Conservation (phyloP, 2,329 filamentous ascomycete genomes). For the Bipolaris bicolor region DNA sequence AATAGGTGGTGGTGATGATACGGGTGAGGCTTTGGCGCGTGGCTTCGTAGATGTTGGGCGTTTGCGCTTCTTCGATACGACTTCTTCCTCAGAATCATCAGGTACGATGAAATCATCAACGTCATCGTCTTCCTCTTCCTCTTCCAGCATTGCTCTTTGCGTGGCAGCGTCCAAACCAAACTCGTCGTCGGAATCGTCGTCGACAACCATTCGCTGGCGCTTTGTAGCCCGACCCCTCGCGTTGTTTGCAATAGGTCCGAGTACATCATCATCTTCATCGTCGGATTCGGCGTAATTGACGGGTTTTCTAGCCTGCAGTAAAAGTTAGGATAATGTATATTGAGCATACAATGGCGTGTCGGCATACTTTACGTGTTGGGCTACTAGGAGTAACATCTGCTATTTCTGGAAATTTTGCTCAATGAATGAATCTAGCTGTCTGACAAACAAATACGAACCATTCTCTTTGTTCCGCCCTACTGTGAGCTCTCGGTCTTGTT, state of each 20-base stretch:
- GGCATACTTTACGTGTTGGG: conserved; percentile 76
- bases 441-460: conserved; percentile 54
- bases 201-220: conserved; percentile 66
- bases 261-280: conserved; percentile 70
- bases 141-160: conserved; percentile 61
- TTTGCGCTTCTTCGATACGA: conserved; percentile 70
- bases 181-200: conserved; percentile 69
- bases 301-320: conserved; percentile 62
- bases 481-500: conserved; percentile 61
- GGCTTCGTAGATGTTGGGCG: conserved; percentile 69
- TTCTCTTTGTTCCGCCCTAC: conserved; percentile 60
- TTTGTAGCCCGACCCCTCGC: conserved; percentile 58
- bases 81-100: conserved; percentile 79
- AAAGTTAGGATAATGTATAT: conserved; percentile 12
- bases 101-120: conserved; percentile 87
- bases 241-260: conserved; percentile 60
- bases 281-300: conserved; percentile 88
- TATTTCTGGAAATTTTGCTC: conserved; percentile 51
- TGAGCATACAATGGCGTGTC: background rate
- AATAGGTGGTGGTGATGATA: conserved; percentile 54
- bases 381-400: conserved; percentile 65
- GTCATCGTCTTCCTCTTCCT: conserved; percentile 75
- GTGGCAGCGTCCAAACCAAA: conserved; percentile 66
- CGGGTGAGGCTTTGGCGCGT: conserved; percentile 56
- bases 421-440: conserved; percentile 51